Base-by-base conservation (phyloP, 305 asterid species). In the Striga hermonthica region DNA sequence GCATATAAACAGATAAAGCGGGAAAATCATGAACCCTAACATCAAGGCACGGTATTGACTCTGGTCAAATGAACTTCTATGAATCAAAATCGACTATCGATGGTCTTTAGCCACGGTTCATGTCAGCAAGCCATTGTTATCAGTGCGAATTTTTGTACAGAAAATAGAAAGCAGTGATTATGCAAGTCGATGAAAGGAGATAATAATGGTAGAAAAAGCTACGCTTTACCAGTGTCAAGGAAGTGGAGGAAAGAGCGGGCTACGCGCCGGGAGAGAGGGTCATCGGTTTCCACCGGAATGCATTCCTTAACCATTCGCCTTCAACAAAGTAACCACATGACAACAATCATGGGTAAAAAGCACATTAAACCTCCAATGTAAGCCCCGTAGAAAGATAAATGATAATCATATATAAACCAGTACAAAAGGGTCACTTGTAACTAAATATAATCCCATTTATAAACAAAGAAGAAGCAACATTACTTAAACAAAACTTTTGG, bases 191-290 rank as follows among this genome's bases (percentile, higher is more conserved):
- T 39, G 14, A 10, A 14, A 35, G 52, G n/a, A 66, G 13, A 35
- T 14, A 36, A 0, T 31, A 1, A 35, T 10, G 31, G 31, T 22
- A 2, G 31, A 52, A 52, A 34, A 38, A 9, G 7, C 7, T 11
- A 5, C 9, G 5, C 11, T 7, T 64, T 71, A 90, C 97, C 92
- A 39, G 92, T 75, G 71, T 76, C 72, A 73, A 90, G 96, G 70
- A 90, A 90, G 37, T 71, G 84, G 68, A 90, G 76, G 74, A 87
- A 84, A 31, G 97, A 84, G 69, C 74, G 72, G 34, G 79, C 92
- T 79, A 90, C 85, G 69, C 95, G 95, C 65, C 84, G 94, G 59
- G 90, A 86, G 76, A 90, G 70, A 43, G 92, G 95, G 75, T 90
- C 81, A 70, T 85, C 96, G 14, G 87, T 77, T 65, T 68, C 82